A percentile compares a stretch with the other conserved stretches of the same genome.
Evolutionary conservation across 2,329 filamentous ascomycete species (phyloP).

Genomic region (Exophiala mesophila): DNA sequence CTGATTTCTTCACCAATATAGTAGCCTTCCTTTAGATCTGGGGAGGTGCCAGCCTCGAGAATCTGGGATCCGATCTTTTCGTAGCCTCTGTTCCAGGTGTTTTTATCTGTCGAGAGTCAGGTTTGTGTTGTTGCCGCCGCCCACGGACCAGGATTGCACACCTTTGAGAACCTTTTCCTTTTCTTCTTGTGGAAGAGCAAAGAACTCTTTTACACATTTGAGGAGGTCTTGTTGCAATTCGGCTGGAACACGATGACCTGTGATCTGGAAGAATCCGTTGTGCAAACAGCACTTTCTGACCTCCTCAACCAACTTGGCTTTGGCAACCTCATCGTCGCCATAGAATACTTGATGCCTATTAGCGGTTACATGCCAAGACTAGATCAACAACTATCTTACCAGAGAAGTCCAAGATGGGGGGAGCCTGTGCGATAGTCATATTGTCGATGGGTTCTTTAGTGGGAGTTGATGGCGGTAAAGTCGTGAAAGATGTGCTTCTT

Average conservation of each 20-base stretch:
- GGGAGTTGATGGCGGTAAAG: no score
- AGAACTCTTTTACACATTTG: conserved; percentile 43
- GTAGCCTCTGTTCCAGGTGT: conserved; percentile 29
- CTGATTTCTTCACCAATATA: conserved; percentile 25
- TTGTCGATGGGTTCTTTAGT: no score
- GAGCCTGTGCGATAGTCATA: conserved; percentile 29
- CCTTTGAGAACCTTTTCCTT: conserved; percentile 37
- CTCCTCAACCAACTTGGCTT: conserved; percentile 30
- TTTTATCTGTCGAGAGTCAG: conserved; percentile 29
- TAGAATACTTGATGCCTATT: conserved; percentile 28
- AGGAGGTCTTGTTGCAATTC: conserved; percentile 40
- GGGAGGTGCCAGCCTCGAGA: conserved; percentile 24
- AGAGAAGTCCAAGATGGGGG: conserved; percentile 34
- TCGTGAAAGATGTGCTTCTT: no score
- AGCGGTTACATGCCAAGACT: neutral
- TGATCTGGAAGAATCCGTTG: conserved; percentile 52
- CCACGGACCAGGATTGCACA: conserved; percentile 9
- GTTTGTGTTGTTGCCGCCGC: neutral
- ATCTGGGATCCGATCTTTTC: conserved; percentile 28
- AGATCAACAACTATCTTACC: conserved; percentile 9
- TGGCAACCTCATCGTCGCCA: conserved; percentile 28
- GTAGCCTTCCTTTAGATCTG: conserved; percentile 29
- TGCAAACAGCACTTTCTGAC: conserved; percentile 41
- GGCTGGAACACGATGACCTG: conserved; percentile 43
- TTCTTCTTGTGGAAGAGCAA: conserved; percentile 41